phyloP scores from a whole-genome alignment of 805 yeast genomes.

The Wickerhamiella lipophila region DNA sequence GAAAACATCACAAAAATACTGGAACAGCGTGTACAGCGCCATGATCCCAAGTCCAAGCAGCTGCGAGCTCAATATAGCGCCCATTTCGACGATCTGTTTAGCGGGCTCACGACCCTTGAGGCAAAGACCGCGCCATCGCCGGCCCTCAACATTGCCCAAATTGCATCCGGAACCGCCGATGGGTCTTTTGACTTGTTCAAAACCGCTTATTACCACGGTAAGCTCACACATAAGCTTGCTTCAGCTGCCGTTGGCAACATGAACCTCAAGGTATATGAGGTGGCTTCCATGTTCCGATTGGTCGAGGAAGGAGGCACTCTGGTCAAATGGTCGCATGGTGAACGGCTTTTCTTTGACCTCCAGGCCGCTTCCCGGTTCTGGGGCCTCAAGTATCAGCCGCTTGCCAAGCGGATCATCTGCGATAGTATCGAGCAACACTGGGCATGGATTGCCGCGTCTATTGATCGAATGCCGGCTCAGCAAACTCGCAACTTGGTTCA shows the following conservation, averaged over 20 bases:
- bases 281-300: conserved; percentile 21
- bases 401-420: conserved; percentile 18
- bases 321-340: conserved; percentile 20
- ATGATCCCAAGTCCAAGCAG: not conserved
- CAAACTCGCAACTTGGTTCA: conserved; percentile 13
- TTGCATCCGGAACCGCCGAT: not conserved
- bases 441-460: conserved; percentile 11
- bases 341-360: conserved; percentile 21
- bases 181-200: conserved; percentile 18
- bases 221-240: conserved; percentile 20
- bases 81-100: conserved; percentile 4
- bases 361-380: conserved; percentile 24
- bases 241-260: conserved; percentile 19
- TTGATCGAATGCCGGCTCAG: conserved; percentile 1
- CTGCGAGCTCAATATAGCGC: conserved; percentile 4
- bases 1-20: not conserved
- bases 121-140: not conserved
- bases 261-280: conserved; percentile 15
- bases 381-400: conserved; percentile 16
- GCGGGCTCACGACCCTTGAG: conserved; percentile 5
- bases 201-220: conserved; percentile 22
- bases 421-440: conserved; percentile 19
- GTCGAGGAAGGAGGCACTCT: conserved; percentile 23
- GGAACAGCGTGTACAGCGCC: not conserved
- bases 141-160: not conserved